A percentile compares a stretch with the other conserved stretches of the same genome.
Conservation (phyloP, 306 rosid species). For the Begonia peltatifolia region DNA sequence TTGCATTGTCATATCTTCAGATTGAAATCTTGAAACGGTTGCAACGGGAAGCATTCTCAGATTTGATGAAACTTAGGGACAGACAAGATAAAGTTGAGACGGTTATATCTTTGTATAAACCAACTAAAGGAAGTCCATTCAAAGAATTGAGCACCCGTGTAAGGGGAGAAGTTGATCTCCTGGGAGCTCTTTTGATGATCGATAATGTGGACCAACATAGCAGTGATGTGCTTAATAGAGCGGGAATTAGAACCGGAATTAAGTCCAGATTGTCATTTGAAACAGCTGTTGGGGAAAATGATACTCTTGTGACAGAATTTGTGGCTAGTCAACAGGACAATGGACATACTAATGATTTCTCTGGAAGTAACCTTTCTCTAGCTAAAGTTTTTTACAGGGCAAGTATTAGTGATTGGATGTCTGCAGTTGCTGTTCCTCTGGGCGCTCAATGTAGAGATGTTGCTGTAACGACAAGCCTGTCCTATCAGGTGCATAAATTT, state of each 20-base stretch:
- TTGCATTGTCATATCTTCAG: constrained; percentile 27
- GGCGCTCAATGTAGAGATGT: constrained; percentile 83
- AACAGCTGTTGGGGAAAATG: constrained; percentile 36
- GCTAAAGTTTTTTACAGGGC: constrained; percentile 44
- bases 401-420: constrained; percentile 46
- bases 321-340: constrained; percentile 38
- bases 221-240: constrained; percentile 21
- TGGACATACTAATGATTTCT: constrained; percentile 12
- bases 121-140: constrained; percentile 58
- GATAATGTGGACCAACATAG: constrained; percentile 27
- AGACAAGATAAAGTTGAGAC: constrained; percentile 84
- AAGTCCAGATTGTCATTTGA: constrained; percentile 58
- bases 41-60: constrained; percentile 82
- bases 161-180: constrained; percentile 55
- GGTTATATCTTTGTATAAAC: constrained; percentile 48
- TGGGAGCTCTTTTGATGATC: constrained; percentile 45
- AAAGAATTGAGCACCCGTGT: constrained; percentile 45
- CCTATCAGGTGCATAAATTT: constrained; percentile 31
- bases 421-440: constrained; percentile 47
- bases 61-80: constrained; percentile 74
- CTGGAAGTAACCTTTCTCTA: constrained; percentile 47
- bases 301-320: constrained; percentile 53
- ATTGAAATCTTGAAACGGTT: constrained; percentile 73
- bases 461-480: constrained; percentile 36
- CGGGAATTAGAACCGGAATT: constrained; percentile 60